Percentiles rank a stretch among this genome's conserved stretches.
Evolutionary conservation across 257 asterid species (phyloP).

Genomic region (Przewalskia tangutica): DNA sequence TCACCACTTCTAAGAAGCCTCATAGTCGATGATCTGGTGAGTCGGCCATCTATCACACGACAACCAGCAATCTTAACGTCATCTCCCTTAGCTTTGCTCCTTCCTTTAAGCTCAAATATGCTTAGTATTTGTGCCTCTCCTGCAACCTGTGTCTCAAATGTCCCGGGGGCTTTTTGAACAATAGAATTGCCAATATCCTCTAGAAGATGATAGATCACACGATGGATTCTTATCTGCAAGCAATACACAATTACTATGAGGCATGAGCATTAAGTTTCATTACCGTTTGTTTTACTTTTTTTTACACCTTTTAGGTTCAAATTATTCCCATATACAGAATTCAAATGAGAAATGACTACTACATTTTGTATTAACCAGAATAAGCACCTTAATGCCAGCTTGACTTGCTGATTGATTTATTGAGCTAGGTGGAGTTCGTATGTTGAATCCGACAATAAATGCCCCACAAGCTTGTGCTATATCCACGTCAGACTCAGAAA

Average conservation of each 20-base stretch:
- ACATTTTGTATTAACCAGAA: neutral
- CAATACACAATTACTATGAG: neutral
- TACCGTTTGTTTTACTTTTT: no score
- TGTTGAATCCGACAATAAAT: constrained; percentile 81
- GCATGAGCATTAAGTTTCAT: no score
- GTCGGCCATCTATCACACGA: constrained; percentile 64
- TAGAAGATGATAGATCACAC: constrained; percentile 83
- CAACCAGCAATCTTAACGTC: constrained; percentile 91
- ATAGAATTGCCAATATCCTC: constrained; percentile 82
- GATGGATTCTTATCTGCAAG: constrained; percentile 61
- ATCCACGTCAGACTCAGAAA: constrained; percentile 87
- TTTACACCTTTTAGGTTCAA: neutral
- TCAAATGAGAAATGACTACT: neutral
- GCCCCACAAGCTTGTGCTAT: constrained; percentile 88
- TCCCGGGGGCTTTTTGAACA: constrained; percentile 87
- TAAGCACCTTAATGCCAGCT: constrained; percentile 61
- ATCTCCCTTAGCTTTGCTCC: constrained; percentile 64
- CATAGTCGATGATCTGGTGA: constrained; percentile 52
- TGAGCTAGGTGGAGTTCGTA: constrained; percentile 52
- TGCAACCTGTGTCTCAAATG: constrained; percentile 69
- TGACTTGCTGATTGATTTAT: constrained; percentile 50
- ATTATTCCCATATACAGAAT: neutral
- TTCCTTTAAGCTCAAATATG: constrained; percentile 72
- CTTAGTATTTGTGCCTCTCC: constrained; percentile 86
- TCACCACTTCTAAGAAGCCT: constrained; percentile 87